A percentile compares a stretch with the other conserved stretches of the same genome.
These are phyloP conservation scores for Isoetes taiwanensis DNA, from an alignment of 75 land plant species.

Conservation along the genomic window DNA sequence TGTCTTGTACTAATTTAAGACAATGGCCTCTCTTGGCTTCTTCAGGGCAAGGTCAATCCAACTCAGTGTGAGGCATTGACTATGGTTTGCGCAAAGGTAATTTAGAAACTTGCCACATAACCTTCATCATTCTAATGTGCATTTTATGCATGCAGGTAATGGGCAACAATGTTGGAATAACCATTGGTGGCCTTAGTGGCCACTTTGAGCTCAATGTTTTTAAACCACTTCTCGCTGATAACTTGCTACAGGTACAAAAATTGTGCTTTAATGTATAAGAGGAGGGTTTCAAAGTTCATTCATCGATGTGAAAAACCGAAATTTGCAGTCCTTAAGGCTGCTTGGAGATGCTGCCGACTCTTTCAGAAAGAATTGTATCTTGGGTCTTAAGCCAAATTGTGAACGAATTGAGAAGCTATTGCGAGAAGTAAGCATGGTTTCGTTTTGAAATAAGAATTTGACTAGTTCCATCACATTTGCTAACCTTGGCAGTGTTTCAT, in stretches of 20 bases:
- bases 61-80: slow-evolving; percentile 99
- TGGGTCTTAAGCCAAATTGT: slow-evolving; percentile 82
- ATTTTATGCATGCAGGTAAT: slow-evolving; percentile 49
- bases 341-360: slow-evolving; percentile 94
- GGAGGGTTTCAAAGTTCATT: background rate
- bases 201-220: slow-evolving; percentile 97
- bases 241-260: slow-evolving; percentile 52
- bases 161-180: slow-evolving; percentile 89
- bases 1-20: background rate
- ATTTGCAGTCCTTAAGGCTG: slow-evolving; percentile 67
- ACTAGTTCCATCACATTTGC: background rate
- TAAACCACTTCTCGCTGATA: slow-evolving; percentile 84
- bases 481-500: background rate
- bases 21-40: background rate
- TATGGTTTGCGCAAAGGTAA: slow-evolving; percentile 99
- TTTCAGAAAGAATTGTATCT: slow-evolving; percentile 91
- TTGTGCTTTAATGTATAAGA: background rate
- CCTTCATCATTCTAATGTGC: background rate
- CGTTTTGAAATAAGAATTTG: background rate
- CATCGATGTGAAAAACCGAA: background rate
- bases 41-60: slow-evolving; percentile 95
- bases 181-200: slow-evolving; percentile 88
- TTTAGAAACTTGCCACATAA: background rate
- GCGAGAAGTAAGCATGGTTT: slow-evolving; percentile 48
- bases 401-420: slow-evolving; percentile 57